A percentile compares a stretch with the other conserved stretches of the same genome.
Evolutionary conservation across 495 filamentous ascomycete species (phyloP).

Genomic region (Penicilliopsis zonata): DNA sequence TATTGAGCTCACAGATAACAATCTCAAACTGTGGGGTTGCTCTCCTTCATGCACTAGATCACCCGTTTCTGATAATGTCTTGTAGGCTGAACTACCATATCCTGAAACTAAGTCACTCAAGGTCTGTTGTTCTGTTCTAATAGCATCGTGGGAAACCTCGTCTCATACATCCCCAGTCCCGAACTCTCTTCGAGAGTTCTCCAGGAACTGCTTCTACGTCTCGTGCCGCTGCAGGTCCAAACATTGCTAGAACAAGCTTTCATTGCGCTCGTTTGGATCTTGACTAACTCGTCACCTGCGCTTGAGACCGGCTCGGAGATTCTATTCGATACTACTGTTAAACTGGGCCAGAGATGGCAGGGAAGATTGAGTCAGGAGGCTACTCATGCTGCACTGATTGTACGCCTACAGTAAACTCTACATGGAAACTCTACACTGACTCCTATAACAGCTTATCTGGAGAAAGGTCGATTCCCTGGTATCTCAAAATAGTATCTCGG

Average conservation of each 20-base stretch:
- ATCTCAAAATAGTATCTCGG: slow-evolving; percentile 35
- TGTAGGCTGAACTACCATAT: slow-evolving; percentile 53
- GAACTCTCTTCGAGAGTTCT: slow-evolving; percentile 40
- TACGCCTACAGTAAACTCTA: slow-evolving; percentile 18
- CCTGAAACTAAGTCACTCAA: slow-evolving; percentile 43
- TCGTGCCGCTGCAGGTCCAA: slow-evolving; percentile 26
- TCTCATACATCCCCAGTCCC: slow-evolving; percentile 7
- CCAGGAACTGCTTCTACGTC: slow-evolving; percentile 43
- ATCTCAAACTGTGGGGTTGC: slow-evolving; percentile 42
- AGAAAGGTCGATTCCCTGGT: slow-evolving; percentile 53
- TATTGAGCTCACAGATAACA: slow-evolving; percentile 44
- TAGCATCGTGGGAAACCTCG: slow-evolving; percentile 1
- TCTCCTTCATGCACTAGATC: too few relatives aligned
- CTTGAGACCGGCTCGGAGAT: slow-evolving; percentile 10
- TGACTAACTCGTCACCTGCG: slow-evolving; percentile 18
- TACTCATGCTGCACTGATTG: slow-evolving; percentile 60
- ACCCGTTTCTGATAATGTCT: not conserved
- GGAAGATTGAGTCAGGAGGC: slow-evolving; percentile 38
- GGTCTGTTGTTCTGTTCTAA: slow-evolving; percentile 2
- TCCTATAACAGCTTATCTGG: slow-evolving; percentile 52
- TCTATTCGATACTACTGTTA: slow-evolving; percentile 26
- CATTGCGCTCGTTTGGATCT: slow-evolving; percentile 50
- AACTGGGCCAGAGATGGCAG: slow-evolving; percentile 17
- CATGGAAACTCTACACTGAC: slow-evolving; percentile 7
- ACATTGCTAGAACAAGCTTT: slow-evolving; percentile 51